Base-by-base conservation (phyloP, 768 basidiomycete species). In the Lentinus brumalis region DNA sequence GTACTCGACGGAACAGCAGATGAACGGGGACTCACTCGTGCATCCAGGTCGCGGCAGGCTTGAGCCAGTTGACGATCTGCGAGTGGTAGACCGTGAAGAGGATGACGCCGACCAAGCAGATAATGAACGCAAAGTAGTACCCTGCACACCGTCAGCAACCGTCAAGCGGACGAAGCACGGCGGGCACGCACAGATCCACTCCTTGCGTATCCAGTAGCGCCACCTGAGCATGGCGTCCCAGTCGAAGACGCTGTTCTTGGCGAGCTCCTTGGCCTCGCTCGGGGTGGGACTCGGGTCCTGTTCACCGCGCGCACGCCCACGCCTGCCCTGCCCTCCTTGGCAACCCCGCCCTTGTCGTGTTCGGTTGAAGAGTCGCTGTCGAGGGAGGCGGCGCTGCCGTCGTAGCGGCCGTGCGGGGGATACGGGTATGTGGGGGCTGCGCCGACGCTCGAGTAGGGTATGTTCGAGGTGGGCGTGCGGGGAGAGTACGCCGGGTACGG, bases 31-130 rank as follows among this genome's bases (percentile, higher is more conserved):
- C 84, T 69, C 67, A 88, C 86, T 73, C 72, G 66, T 88, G 82
- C 67, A 93, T 75, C 84, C 83, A 85, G 32, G 80, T 77, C 0
- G 90, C 87, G 5, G 80, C 79, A 0, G 90, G 90, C 30, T 79
- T 84, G 50, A 94, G 77, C 83, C 82, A 85, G 10, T 80, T 56
- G 4, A 94, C 87, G 63, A 95, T 92, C 78, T 77, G 69, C 26
- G 75, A 74, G 69, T 84, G 80, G 67, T 77, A 79, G 38, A 79
- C 66, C 8, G 76, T 76, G 70, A 81, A 72, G 58, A 82, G 73
- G 32, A 72, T 73, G 42, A 75, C 72, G 21, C 77, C 51, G 55
- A 75, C 69, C 16, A 76, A 58, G 14, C 77, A 70, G 61, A 71
- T 35, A 38, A 65, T 39, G 39, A 58, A 63, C n/a, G 65, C 54